These are phyloP conservation scores for Barnettozyma hawaiiensis DNA, from an alignment of 1,139 yeast species.

Conservation along the genomic window DNA sequence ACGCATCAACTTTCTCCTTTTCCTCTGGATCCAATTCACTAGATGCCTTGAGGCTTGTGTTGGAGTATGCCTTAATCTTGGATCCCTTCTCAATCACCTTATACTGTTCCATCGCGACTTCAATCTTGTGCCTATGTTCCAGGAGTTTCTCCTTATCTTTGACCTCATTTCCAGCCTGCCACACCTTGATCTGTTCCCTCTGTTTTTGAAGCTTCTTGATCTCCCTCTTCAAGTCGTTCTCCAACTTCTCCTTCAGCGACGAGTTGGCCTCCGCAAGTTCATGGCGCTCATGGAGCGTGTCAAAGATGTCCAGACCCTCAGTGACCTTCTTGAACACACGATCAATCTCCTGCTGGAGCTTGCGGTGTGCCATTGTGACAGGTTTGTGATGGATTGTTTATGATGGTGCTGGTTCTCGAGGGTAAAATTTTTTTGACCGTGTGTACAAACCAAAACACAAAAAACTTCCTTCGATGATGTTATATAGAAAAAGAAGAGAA, in stretches of 20 bases:
- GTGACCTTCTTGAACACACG: constrained; percentile 71
- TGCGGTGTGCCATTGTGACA: constrained; percentile 54
- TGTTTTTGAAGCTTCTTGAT: constrained; percentile 91
- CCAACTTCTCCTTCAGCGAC: constrained; percentile 78
- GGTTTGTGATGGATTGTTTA: not conserved
- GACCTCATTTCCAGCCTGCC: constrained; percentile 90
- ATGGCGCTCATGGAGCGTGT: constrained; percentile 65
- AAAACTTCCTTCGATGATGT: constrained; percentile 16
- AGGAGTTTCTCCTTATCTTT: constrained; percentile 78
- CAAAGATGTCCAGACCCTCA: constrained; percentile 68
- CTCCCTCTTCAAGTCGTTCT: constrained; percentile 89
- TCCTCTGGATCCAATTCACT: constrained; percentile 60
- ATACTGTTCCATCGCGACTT: constrained; percentile 78
- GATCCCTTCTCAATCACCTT: constrained; percentile 72
- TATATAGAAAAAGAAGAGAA: no score
- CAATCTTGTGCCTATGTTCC: constrained; percentile 76
- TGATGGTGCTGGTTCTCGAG: not conserved
- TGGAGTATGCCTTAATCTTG: constrained; percentile 71
- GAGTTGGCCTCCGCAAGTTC: constrained; percentile 48
- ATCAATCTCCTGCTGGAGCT: constrained; percentile 71
- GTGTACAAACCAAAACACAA: constrained; percentile 5
- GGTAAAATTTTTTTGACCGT: constrained; percentile 5
- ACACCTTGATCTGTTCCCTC: constrained; percentile 92
- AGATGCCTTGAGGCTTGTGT: constrained; percentile 44
- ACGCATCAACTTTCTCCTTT: constrained; percentile 51